phyloP scores from a whole-genome alignment of 2,329 filamentous ascomycete genomes.

The Onygenales sp. region DNA sequence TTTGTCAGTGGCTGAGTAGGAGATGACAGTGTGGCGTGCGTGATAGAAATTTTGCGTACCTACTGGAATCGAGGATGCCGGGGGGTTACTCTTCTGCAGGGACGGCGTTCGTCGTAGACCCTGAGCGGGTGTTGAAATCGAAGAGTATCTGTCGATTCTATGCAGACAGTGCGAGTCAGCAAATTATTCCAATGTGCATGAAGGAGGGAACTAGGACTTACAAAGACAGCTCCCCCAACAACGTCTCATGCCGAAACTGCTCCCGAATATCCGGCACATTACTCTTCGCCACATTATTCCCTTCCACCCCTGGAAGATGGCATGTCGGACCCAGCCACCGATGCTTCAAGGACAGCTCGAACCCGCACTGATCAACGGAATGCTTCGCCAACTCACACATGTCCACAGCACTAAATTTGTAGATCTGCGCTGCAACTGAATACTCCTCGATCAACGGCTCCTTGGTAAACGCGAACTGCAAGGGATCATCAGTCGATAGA shows the following conservation, averaged over 20 bases:
- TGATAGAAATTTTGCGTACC: neutral
- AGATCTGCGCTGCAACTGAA: conserved; percentile 94
- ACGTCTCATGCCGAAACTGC: conserved; percentile 78
- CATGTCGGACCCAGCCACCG: conserved; percentile 81
- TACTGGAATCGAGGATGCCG: neutral
- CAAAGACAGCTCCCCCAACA: conserved; percentile 77
- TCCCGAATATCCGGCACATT: conserved; percentile 92
- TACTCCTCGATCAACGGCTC: conserved; percentile 98
- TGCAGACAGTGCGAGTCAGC: neutral
- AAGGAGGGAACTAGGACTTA: conserved; percentile 32
- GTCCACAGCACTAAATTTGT: conserved; percentile 91
- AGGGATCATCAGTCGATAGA: conserved; percentile 87
- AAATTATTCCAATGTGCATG: neutral
- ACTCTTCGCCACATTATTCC: conserved; percentile 90
- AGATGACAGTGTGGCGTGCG: neutral
- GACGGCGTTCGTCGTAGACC: neutral
- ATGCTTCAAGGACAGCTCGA: conserved; percentile 79
- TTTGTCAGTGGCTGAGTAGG: neutral
- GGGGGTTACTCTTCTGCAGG: neutral
- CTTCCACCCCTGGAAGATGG: conserved; percentile 65
- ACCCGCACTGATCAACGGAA: conserved; percentile 89
- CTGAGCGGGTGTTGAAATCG: neutral
- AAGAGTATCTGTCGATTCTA: conserved; percentile 22
- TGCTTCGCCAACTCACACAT: conserved; percentile 99
- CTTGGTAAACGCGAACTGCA: conserved; percentile 98